phyloP scores from a whole-genome alignment of 306 rosid genomes.

The Pyrus communis region DNA sequence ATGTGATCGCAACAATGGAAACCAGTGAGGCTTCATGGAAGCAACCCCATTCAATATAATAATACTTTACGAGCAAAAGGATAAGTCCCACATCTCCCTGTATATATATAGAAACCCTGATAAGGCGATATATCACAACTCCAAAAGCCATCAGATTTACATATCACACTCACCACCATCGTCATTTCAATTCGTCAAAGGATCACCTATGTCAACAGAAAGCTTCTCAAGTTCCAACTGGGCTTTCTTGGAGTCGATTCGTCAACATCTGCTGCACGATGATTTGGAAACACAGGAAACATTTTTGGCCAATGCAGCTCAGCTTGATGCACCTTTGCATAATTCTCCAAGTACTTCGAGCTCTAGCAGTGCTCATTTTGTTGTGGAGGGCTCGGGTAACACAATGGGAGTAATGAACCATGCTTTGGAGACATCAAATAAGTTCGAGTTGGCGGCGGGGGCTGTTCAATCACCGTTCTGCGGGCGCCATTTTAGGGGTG shows the following conservation, averaged over 20 bases:
- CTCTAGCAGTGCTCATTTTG: neutral
- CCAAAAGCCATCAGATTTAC: neutral
- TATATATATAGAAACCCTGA: neutral
- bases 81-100: too few species aligned
- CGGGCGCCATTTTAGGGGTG: constrained; percentile 28
- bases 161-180: neutral
- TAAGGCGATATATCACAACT: neutral
- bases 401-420: neutral
- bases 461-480: neutral
- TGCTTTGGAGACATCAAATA: neutral
- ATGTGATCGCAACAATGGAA: neutral
- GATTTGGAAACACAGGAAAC: neutral
- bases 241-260: constrained; percentile 18
- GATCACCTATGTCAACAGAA: neutral
- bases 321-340: neutral
- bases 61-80: neutral
- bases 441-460: neutral
- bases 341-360: neutral
- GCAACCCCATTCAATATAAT: neutral
- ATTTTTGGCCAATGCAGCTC: neutral
- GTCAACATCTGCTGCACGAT: constrained; percentile 19
- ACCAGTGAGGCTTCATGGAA: neutral
- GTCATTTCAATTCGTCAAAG: neutral
- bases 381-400: neutral
- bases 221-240: neutral